These are phyloP conservation scores for Paraphoma chrysanthemicola DNA, from an alignment of 2,329 filamentous ascomycete species.

Conservation along the genomic window DNA sequence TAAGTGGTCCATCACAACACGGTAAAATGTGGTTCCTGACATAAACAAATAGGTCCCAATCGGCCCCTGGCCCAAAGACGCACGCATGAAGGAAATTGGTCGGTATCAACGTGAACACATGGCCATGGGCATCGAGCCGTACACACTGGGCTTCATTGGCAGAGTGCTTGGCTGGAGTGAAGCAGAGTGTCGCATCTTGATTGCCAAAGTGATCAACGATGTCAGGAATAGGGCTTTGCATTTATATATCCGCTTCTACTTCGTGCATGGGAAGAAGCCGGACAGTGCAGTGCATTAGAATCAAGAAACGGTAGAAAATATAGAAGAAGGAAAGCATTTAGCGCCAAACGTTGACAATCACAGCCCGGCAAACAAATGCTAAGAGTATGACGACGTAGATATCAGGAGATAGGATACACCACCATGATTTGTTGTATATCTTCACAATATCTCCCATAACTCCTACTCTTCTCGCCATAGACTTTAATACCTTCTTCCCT, in stretches of 20 bases:
- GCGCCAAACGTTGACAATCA: too few species aligned
- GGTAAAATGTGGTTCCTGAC: neutral
- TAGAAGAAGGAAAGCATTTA: too few species aligned
- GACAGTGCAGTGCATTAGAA: constrained; percentile 15
- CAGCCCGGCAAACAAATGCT: too few species aligned
- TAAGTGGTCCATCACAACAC: too few species aligned
- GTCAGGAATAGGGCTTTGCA: constrained; percentile 37
- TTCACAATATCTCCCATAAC: too few species aligned
- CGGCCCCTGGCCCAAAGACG: constrained; percentile 56
- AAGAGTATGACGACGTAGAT: too few species aligned
- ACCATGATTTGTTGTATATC: too few species aligned
- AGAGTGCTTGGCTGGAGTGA: constrained; percentile 46
- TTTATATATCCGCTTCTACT: constrained; percentile 44
- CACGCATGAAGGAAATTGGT: constrained; percentile 59
- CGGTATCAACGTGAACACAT: constrained; percentile 49
- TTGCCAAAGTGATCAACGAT: constrained; percentile 41
- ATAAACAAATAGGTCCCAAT: constrained; percentile 33
- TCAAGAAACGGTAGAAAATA: neutral
- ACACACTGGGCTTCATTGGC: constrained; percentile 44
- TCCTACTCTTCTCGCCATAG: too few species aligned
- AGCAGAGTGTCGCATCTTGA: constrained; percentile 42
- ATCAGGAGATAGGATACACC: too few species aligned
- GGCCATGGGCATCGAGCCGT: constrained; percentile 45
- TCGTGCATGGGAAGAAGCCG: constrained; percentile 41
- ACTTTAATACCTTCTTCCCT: too few species aligned